Conservation (phyloP, 495 filamentous ascomycete genomes). For the Aspergillus leporis region DNA sequence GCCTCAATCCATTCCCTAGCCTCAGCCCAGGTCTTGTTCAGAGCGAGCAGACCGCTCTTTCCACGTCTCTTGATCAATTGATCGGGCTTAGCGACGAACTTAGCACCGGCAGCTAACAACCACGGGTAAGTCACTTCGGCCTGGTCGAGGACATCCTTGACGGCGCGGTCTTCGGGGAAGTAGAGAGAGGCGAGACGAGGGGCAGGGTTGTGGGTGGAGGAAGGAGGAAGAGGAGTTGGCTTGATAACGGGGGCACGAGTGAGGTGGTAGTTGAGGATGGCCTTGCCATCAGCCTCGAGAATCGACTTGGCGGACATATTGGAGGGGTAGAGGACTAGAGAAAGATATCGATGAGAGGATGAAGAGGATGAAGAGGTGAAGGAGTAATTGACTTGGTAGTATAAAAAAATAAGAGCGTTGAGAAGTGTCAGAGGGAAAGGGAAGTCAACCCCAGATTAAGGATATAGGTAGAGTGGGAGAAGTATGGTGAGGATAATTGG, state of each 20-base stretch:
- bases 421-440: slow-evolving; percentile 3
- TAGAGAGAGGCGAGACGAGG: slow-evolving; percentile 86
- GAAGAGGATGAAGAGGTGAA: slow-evolving; percentile 1
- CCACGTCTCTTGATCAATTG: slow-evolving; percentile 99
- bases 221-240: slow-evolving; percentile 85
- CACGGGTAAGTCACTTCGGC: slow-evolving; percentile 95
- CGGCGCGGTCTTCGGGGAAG: slow-evolving; percentile 85
- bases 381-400: slow-evolving; percentile 25
- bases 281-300: slow-evolving; percentile 99
- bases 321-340: slow-evolving; percentile 14
- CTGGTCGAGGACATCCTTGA: slow-evolving; percentile 86
- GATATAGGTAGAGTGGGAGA: slow-evolving; percentile 30
- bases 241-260: slow-evolving; percentile 97
- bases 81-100: slow-evolving; percentile 99
- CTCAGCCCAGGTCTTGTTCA: slow-evolving; percentile 98
- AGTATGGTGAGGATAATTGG: slow-evolving; percentile 9
- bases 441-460: slow-evolving; percentile 32
- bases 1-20: slow-evolving; percentile 89
- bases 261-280: slow-evolving; percentile 99
- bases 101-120: slow-evolving; percentile 76
- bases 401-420: slow-evolving; percentile 24
- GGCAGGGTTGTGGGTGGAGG: slow-evolving; percentile 87
- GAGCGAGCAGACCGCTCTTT: slow-evolving; percentile 93
- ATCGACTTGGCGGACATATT: slow-evolving; percentile 98
- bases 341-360: background rate